Evolutionary conservation across 1,284 basidiomycete species (phyloP).

Genomic region (Ceratobasidium theobromae): DNA sequence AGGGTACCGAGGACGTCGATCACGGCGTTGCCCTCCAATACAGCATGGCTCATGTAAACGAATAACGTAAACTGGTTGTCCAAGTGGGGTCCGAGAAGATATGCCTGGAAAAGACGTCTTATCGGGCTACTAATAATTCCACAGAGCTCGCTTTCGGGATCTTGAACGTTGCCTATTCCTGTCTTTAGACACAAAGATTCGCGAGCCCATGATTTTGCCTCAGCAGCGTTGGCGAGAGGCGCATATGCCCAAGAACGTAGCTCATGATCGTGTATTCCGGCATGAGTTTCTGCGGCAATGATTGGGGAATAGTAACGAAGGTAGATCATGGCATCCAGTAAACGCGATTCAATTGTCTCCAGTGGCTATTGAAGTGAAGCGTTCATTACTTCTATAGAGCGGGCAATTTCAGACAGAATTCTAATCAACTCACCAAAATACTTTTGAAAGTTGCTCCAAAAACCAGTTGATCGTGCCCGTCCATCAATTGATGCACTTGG

Average conservation of each 20-base stretch:
- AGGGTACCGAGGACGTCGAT: neutral
- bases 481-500: constrained; percentile 13
- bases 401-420: too few species aligned
- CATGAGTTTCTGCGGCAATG: neutral
- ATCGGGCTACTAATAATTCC: neutral
- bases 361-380: neutral
- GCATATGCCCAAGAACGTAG: constrained; percentile 21
- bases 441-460: constrained; percentile 10
- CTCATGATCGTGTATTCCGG: constrained; percentile 22
- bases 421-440: neutral
- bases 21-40: constrained; percentile 8
- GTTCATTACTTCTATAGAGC: too few species aligned
- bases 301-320: constrained; percentile 10
- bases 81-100: constrained; percentile 2
- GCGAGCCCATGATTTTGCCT: constrained; percentile 5
- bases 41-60: constrained; percentile 13
- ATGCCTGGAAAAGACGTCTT: neutral
- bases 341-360: neutral
- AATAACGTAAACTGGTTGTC: constrained; percentile 8
- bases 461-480: constrained; percentile 14
- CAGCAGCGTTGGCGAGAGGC: neutral
- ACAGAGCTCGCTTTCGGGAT: constrained; percentile 2
- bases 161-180: neutral
- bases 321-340: constrained; percentile 1
- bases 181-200: neutral